These are phyloP conservation scores for Pichia rugopelliculosa DNA, from an alignment of 805 yeast genomes.

Conservation along the genomic window DNA sequence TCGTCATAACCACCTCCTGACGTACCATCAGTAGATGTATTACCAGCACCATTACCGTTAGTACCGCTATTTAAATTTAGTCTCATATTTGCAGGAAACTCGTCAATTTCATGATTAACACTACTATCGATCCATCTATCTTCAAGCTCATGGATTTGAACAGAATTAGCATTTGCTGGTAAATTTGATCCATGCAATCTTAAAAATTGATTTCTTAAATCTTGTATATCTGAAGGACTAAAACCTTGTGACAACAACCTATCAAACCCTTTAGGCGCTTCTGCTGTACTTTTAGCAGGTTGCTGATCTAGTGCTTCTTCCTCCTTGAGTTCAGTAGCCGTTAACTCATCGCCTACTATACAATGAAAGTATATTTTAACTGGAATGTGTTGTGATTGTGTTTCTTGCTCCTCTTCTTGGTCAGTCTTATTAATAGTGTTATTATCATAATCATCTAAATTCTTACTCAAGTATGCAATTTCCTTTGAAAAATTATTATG, in stretches of 20 bases:
- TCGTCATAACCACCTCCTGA: neutral
- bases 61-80: neutral
- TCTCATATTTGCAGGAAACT: conserved; percentile 31
- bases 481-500: conserved; percentile 48
- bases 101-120: conserved; percentile 45
- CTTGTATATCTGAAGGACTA: conserved; percentile 65
- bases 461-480: conserved; percentile 23
- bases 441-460: neutral
- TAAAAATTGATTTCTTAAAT: conserved; percentile 67
- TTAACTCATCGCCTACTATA: conserved; percentile 61
- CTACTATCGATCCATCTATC: conserved; percentile 87
- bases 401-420: conserved; percentile 14
- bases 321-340: conserved; percentile 45
- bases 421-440: no score
- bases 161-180: conserved; percentile 35
- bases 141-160: conserved; percentile 59
- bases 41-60: neutral
- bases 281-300: conserved; percentile 46
- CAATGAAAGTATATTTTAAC: conserved; percentile 64
- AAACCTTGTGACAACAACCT: conserved; percentile 78
- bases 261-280: conserved; percentile 80
- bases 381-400: conserved; percentile 2
- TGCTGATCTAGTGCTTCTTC: conserved; percentile 55
- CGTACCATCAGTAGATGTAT: conserved; percentile 4
- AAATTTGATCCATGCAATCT: conserved; percentile 49